A percentile compares a stretch with the other conserved stretches of the same genome.
Conservation (phyloP, 2,329 filamentous ascomycete species). For the Cercospora beticola region DNA sequence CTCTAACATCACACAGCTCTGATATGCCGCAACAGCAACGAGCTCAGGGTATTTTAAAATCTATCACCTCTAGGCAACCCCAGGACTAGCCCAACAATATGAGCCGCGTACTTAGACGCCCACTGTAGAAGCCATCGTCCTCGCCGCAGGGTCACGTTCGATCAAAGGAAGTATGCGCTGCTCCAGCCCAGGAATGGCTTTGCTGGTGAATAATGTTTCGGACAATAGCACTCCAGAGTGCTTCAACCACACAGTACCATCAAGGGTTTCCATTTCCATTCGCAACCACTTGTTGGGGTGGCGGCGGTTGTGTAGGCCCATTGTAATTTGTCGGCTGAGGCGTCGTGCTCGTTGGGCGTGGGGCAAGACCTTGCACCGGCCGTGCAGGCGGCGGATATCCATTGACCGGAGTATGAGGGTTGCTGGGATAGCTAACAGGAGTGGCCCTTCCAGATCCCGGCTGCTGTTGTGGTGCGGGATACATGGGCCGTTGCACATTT, state of each 20-base stretch:
- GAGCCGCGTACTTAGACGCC: background rate
- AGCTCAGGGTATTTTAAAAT: background rate
- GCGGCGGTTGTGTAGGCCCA: conserved; percentile 11
- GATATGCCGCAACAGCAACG: background rate
- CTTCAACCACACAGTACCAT: background rate
- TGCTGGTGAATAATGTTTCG: background rate
- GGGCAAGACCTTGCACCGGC: conserved; percentile 19
- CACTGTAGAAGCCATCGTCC: background rate
- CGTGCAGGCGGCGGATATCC: conserved; percentile 24
- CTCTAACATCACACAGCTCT: background rate
- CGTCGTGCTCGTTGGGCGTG: conserved; percentile 27
- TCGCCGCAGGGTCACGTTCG: too few species aligned
- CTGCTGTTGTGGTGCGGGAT: conserved; percentile 25
- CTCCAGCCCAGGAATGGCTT: background rate
- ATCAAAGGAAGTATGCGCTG: background rate
- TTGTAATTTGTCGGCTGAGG: conserved; percentile 26
- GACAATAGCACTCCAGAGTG: background rate
- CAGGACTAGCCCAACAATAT: background rate
- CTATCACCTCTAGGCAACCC: background rate
- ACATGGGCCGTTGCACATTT: conserved; percentile 23
- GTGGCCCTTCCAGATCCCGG: conserved; percentile 33
- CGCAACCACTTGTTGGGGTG: background rate
- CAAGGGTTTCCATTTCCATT: background rate
- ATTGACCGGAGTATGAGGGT: conserved; percentile 35
- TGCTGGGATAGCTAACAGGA: conserved; percentile 31